Base-by-base conservation (phyloP, 1,284 basidiomycete genomes). In the Pterula multifida region DNA sequence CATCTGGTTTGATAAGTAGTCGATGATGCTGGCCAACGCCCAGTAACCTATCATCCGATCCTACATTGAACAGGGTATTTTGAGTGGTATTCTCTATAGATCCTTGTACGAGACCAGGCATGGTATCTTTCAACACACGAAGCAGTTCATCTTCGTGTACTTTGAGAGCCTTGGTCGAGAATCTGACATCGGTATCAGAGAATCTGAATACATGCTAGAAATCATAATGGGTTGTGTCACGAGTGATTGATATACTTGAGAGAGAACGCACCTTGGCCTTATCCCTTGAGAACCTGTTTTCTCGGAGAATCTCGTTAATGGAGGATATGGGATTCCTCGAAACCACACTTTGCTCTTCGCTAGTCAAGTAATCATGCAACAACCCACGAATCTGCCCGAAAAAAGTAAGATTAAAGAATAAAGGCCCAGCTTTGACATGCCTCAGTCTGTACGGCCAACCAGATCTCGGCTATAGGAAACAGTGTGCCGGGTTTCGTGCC, bases 301-400 rank as follows among this genome's bases (percentile, higher is more conserved):
- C 87, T n/a, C 89, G 78, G 32, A 99, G 75, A 9, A 94, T 83
- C 59, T 98, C 95, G 59, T 96, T 97, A 64, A 98, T 90, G 2
- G 94, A 93, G 3, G 85, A 80, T 49, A 97, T 86, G 1, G 90
- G 86, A 61, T 93, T 93, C 36, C 91, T 74, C 6, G 86, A 75
- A 12, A 81, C 73, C 2, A 81, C 75, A 2, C 84, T 83, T 63
- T 84, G 81, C 53, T 88, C 84, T 58, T 95, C 92, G 63, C 94
- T 90, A 22, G 85, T 87, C 9, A 98, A 72, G 67, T 98, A 97
- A 63, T 94, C 91, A 55, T 85, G 79, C 36, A 98, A 75, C n/a
- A 98, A 65, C 2, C 78, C 84, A 50, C 88, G 80, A 45, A 96
- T 78, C 91, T 94, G 56, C 2, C 44, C 39, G 50, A 24, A n/a